Evolutionary conservation across 2,329 filamentous ascomycete genomes (phyloP).

Genomic region (Exophiala oligosperma): DNA sequence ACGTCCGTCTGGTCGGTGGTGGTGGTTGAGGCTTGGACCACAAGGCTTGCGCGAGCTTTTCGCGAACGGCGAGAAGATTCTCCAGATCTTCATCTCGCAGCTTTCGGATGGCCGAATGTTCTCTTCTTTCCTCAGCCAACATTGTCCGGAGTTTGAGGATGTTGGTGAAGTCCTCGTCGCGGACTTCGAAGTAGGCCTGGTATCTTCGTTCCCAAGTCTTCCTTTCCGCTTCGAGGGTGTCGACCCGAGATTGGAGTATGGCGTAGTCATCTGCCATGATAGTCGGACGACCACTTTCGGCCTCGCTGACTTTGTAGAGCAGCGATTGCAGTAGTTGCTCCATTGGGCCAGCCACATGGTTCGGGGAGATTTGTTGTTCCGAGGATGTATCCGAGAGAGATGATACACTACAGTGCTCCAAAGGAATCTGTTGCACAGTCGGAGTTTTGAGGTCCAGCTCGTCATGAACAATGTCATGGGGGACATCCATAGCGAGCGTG

Average conservation of each 20-base stretch:
- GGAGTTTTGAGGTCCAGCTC: conserved; percentile 22
- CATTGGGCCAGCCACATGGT: conserved; percentile 16
- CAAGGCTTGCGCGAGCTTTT: conserved; percentile 42
- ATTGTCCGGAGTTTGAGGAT: conserved; percentile 44
- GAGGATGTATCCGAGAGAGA: background rate
- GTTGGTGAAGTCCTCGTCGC: conserved; percentile 46
- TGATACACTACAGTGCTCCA: background rate
- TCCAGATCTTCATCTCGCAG: conserved; percentile 44
- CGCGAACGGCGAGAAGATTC: conserved; percentile 41
- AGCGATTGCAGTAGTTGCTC: conserved; percentile 17
- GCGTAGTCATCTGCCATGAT: conserved; percentile 40
- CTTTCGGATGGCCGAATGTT: conserved; percentile 40
- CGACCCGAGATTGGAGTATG: conserved; percentile 33
- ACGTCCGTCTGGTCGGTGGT: conserved; percentile 14
- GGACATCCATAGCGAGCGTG: background rate
- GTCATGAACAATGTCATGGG: background rate
- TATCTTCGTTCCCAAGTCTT: conserved; percentile 37
- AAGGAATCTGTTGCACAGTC: conserved; percentile 2
- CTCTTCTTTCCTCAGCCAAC: conserved; percentile 41
- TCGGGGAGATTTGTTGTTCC: background rate
- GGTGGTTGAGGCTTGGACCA: conserved; percentile 31
- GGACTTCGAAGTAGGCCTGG: conserved; percentile 42
- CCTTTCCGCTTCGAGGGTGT: conserved; percentile 40
- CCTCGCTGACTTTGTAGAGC: conserved; percentile 13
- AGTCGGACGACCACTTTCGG: conserved; percentile 27